A percentile compares a stretch with the other conserved stretches of the same genome.
Evolutionary conservation across 257 asterid species (phyloP).

Genomic region (Misopates orontium): DNA sequence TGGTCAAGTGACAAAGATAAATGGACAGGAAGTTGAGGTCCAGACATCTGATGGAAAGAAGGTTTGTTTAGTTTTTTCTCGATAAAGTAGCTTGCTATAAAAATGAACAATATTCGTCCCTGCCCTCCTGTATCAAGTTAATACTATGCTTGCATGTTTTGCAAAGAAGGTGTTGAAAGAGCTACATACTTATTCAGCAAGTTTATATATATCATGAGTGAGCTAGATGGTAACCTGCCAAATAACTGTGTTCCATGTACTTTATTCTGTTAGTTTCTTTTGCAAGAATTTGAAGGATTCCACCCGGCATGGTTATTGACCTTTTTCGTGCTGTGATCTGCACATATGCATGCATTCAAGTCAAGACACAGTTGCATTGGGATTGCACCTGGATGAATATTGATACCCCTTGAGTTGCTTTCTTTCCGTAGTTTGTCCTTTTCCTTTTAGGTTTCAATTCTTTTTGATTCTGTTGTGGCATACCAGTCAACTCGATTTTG

Average conservation of each 20-base stretch:
- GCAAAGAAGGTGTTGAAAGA: background rate
- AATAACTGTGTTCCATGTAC: background rate
- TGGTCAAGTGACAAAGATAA: slow-evolving; percentile 75
- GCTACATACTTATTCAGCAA: slow-evolving; percentile 1
- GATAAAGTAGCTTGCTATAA: slow-evolving; percentile 7
- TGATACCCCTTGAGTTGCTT: background rate
- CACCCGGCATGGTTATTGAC: background rate
- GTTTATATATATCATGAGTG: slow-evolving; percentile 2
- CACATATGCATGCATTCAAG: background rate
- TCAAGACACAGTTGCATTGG: background rate
- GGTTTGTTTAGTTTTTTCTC: slow-evolving; percentile 44
- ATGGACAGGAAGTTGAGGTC: slow-evolving; percentile 67
- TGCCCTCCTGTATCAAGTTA: background rate
- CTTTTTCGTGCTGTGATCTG: background rate
- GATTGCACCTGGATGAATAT: background rate
- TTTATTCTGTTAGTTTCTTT: background rate
- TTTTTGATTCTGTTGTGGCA: background rate
- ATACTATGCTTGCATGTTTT: background rate
- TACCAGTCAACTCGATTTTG: too few relatives aligned
- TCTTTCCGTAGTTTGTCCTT: background rate
- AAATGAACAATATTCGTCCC: background rate
- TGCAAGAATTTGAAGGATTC: too few relatives aligned
- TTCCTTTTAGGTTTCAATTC: background rate
- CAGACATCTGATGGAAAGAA: slow-evolving; percentile 60
- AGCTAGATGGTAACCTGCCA: slow-evolving; percentile 4